A percentile compares a stretch with the other conserved stretches of the same genome.
Evolutionary conservation across 495 filamentous ascomycete species (phyloP).

Genomic region (Trypethelium eluteriae): DNA sequence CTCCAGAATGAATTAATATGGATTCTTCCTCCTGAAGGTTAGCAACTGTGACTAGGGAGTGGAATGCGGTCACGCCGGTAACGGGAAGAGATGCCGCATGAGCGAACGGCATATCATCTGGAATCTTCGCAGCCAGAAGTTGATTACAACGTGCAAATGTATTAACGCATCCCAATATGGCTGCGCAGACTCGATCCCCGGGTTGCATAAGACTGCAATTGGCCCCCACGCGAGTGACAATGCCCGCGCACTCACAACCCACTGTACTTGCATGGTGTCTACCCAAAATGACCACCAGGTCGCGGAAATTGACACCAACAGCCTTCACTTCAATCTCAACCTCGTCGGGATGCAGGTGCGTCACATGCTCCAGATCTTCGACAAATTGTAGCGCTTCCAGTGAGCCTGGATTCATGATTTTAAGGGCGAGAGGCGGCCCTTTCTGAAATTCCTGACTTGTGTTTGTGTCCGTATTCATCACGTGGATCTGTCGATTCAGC

Average conservation of each 20-base stretch:
- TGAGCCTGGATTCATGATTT: neutral
- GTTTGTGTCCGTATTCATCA: no score
- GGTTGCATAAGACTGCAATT: neutral
- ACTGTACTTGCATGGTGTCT: neutral
- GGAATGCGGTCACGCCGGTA: conserved; percentile 38
- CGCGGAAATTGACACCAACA: conserved; percentile 8
- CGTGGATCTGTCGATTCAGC: neutral
- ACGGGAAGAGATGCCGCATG: conserved; percentile 41
- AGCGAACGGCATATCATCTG: conserved; percentile 24
- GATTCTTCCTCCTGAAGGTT: conserved; percentile 33
- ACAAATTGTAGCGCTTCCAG: neutral
- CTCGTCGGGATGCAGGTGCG: conserved; percentile 9
- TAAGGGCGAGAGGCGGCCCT: neutral
- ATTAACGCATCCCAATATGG: neutral
- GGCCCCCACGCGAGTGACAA: conserved; percentile 6
- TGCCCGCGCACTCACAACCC: conserved; percentile 1
- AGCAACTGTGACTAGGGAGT: conserved; percentile 35
- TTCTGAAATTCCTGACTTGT: no score
- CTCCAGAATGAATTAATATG: conserved; percentile 46
- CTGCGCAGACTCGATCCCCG: neutral
- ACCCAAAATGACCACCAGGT: conserved; percentile 3
- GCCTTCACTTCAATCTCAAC: conserved; percentile 17
- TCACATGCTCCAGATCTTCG: neutral
- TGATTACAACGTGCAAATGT: neutral
- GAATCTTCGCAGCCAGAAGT: neutral